Conservation (phyloP, 176 grass and related monocot species). For the Hordeum vulgare region MorexV3_pseudomolecules_assembly NC_058523.1:489984635-489985134, state of each 20-base stretch:
- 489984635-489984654: background rate
- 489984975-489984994: conserved; percentile 48
- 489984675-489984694: background rate
- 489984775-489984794: conserved; percentile 40
- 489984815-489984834: conserved; percentile 36
- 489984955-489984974: conserved; percentile 39
- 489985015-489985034: background rate
- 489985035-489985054: too few relatives aligned
- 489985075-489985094: too few relatives aligned
- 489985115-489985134: too few relatives aligned
- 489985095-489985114: too few relatives aligned
- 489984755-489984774: conserved; percentile 41
- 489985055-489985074: too few relatives aligned
- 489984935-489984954: conserved; percentile 31
- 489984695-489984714: conserved; percentile 14
- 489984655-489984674: background rate
- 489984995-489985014: conserved; percentile 36
- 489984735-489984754: conserved; percentile 47
- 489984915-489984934: conserved; percentile 11
- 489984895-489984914: background rate
- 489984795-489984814: conserved; percentile 46
- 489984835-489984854: background rate
- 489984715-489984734: conserved; percentile 46
- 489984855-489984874: background rate
- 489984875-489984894: background rate